phyloP scores from a whole-genome alignment of 2,329 filamentous ascomycete genomes.

The Curvularia sp. region DNA sequence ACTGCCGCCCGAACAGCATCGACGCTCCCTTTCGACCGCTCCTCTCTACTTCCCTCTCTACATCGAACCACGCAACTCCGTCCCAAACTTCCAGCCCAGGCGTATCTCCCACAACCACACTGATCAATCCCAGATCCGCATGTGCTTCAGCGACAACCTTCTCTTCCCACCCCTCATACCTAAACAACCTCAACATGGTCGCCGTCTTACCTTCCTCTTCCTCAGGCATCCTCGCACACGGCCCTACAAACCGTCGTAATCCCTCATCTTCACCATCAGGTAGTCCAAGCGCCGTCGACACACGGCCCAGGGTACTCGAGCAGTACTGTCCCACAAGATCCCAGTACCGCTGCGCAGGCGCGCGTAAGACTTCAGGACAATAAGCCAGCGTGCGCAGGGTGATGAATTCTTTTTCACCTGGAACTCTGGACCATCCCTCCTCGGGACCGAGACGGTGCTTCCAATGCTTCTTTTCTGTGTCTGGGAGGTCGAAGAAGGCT shows the following conservation, averaged over 20 bases:
- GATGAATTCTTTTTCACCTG: constrained; percentile 51
- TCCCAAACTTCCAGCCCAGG: constrained; percentile 50
- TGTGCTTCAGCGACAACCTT: constrained; percentile 50
- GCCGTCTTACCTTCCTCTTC: constrained; percentile 37
- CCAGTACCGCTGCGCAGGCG: constrained; percentile 44
- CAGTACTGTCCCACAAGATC: constrained; percentile 40
- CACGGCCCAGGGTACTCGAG: constrained; percentile 30
- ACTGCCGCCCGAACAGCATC: constrained; percentile 41
- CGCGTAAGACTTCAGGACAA: constrained; percentile 42
- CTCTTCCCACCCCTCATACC: constrained; percentile 45
- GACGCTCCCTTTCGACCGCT: constrained; percentile 30
- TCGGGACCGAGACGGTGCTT: constrained; percentile 44
- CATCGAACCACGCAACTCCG: constrained; percentile 31
- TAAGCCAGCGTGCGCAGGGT: constrained; percentile 43
- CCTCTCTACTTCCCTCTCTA: constrained; percentile 38
- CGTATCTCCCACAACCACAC: constrained; percentile 44
- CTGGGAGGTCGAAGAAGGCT: constrained; percentile 41
- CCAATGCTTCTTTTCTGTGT: constrained; percentile 38
- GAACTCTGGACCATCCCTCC: constrained; percentile 47
- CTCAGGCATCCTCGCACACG: constrained; percentile 31
- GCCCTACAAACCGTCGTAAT: constrained; percentile 37
- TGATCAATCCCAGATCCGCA: constrained; percentile 45
- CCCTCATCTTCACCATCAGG: constrained; percentile 21
- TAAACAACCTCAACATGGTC: constrained; percentile 48
- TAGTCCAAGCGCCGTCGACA: constrained; percentile 33